Evolutionary conservation across 208 protist species (phyloP), one percentile per base, ranked within the genome.

Genomic region (Vickermania spadyakhi): DNA sequence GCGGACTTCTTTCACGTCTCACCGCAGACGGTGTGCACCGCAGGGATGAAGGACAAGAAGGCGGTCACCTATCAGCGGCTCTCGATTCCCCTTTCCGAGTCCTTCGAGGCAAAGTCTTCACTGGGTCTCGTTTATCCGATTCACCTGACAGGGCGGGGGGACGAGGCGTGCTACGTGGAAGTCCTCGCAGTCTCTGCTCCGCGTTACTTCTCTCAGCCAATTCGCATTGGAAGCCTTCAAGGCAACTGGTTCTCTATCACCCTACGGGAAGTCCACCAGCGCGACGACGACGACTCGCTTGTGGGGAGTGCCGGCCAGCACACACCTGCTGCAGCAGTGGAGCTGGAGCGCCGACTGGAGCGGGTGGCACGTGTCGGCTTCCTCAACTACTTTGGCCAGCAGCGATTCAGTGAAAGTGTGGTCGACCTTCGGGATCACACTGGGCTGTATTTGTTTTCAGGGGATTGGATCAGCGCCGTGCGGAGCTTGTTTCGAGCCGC

Each of bases 331-430:
- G 11, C 13, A 5, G 26, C 26, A 5, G 31, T 18, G 2, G 66
- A 58, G 51, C 49, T 85, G 7, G 31, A 61, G 30, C 28, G 52
- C 18, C 81, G 86, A 28, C 59, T 91, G 26, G 28, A 60, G 4
- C 55, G 22, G 18, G 60, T 82, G 0, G 54, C 57, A 27, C 26
- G 53, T 2, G 28, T 61, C 36, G 96, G 96, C 1, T 97, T 97
- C 66, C 49, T 97, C 58, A 98, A 98, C 70, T 98, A 97, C 66
- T 98, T 96, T 72, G 96, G 96, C 5, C 84, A 94, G 64, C 95
- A 98, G 76, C 86, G 94, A 41, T 98, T 98, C 69, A 89, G 87
- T 50, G 78, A 88, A 60, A 64, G 73, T 5, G 56, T 82, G 7
- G 31, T 21, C 28, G 51, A 52, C 23, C 45, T 75, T 2, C 55